These are phyloP conservation scores for Leccinellum rugosiceps DNA, from an alignment of 768 basidiomycete species.

Conservation along the genomic window DNA sequence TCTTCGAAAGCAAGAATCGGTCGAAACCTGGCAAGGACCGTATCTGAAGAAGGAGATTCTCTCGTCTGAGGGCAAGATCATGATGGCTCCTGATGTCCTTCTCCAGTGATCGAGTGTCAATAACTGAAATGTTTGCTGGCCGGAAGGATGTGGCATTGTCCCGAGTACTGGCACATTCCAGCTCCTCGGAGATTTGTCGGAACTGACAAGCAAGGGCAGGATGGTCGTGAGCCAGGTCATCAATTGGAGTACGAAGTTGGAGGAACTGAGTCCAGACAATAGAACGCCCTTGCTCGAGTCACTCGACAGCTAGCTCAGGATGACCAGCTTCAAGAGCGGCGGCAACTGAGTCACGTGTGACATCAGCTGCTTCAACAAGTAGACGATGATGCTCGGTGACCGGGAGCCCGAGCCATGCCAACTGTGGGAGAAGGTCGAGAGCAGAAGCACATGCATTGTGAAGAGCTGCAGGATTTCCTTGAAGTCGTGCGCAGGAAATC, in stretches of 20 bases:
- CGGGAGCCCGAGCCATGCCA: neutral
- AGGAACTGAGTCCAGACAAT: neutral
- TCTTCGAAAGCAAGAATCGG: too few species aligned
- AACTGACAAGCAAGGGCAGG: neutral
- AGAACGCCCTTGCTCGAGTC: neutral
- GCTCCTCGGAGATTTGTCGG: neutral
- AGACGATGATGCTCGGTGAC: neutral
- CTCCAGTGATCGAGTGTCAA: neutral
- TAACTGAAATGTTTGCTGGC: neutral
- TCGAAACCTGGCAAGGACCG: neutral
- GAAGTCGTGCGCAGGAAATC: neutral
- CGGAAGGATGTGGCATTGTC: neutral
- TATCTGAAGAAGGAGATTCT: neutral
- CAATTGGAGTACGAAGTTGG: neutral
- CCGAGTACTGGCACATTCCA: neutral
- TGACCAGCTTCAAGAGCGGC: neutral
- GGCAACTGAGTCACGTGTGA: neutral
- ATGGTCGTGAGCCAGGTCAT: neutral
- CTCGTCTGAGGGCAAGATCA: neutral
- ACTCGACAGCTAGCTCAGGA: neutral
- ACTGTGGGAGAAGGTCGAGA: neutral
- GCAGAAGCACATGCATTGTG: neutral
- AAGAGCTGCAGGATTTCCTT: neutral
- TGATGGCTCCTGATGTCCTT: neutral
- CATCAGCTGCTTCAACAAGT: neutral